phyloP scores from a whole-genome alignment of 2,329 filamentous ascomycete species.

The Rutstroemia sp. region DNA sequence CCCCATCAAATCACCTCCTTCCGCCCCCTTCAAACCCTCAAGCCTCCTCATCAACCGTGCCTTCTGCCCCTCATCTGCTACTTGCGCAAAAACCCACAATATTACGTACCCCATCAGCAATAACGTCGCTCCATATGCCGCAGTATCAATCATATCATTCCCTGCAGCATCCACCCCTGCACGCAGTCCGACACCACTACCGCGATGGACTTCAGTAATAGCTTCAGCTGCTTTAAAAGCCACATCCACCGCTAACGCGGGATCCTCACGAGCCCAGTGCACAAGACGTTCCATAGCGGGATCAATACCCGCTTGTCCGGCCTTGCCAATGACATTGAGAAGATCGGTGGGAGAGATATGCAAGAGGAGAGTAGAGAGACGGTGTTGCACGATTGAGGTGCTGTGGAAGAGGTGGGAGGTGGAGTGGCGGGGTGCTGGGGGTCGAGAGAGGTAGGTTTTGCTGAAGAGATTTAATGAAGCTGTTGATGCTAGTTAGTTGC shows the following conservation, averaged over 20 bases:
- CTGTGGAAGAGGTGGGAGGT: conserved; percentile 9
- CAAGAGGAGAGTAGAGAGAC: background rate
- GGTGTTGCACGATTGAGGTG: background rate
- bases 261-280: conserved; percentile 11
- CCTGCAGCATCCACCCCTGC: background rate
- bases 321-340: background rate
- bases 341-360: background rate
- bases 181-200: background rate
- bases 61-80: conserved; percentile 9
- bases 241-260: conserved; percentile 12
- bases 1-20: background rate
- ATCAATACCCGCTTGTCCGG: conserved; percentile 12
- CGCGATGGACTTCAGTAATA: conserved; percentile 9
- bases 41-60: background rate
- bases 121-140: conserved; percentile 16
- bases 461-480: conserved; percentile 8
- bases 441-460: conserved; percentile 9
- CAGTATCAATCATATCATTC: conserved; percentile 12
- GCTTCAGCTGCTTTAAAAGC: conserved; percentile 15
- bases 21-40: background rate
- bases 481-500: background rate
- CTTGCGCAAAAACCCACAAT: conserved; percentile 18
- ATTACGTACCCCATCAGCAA: conserved; percentile 20
- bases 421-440: background rate
- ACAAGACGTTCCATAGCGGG: conserved; percentile 15